These are phyloP conservation scores for Juglanconis juglandina DNA, from an alignment of 2,329 filamentous ascomycete genomes.

Conservation along the genomic window DNA sequence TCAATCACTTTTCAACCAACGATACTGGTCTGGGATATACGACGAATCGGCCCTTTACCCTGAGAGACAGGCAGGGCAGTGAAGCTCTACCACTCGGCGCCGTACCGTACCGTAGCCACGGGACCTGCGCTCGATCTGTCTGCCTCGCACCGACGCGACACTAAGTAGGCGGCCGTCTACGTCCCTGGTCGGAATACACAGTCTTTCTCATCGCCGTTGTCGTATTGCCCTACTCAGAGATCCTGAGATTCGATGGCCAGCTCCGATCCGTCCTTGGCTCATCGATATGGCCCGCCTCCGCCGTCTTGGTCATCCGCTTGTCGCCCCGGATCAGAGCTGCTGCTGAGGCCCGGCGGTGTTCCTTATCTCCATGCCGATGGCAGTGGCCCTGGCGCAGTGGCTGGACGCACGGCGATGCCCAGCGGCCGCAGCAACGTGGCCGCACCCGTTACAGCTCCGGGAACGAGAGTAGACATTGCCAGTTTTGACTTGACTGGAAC, in stretches of 20 bases:
- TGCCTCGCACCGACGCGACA: not conserved
- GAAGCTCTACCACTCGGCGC: not conserved
- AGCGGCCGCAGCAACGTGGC: not conserved
- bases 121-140: not conserved
- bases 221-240: not conserved
- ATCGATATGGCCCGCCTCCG: not conserved
- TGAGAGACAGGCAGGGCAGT: not conserved
- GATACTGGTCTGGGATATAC: not conserved
- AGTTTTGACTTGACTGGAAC: not conserved
- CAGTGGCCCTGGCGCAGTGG: not conserved
- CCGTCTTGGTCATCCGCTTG: not conserved
- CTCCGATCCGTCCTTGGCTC: not conserved
- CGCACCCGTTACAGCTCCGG: not conserved
- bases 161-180: not conserved
- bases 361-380: not conserved
- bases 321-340: not conserved
- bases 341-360: not conserved
- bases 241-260: conserved; percentile 5
- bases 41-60: not conserved
- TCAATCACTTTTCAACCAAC: not conserved
- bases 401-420: not conserved
- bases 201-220: not conserved
- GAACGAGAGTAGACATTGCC: not conserved
- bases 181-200: not conserved
- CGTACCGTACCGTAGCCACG: not conserved